Evolutionary conservation across 1,284 basidiomycete genomes (phyloP).

Genomic region (Apiotrichum siamense): DNA sequence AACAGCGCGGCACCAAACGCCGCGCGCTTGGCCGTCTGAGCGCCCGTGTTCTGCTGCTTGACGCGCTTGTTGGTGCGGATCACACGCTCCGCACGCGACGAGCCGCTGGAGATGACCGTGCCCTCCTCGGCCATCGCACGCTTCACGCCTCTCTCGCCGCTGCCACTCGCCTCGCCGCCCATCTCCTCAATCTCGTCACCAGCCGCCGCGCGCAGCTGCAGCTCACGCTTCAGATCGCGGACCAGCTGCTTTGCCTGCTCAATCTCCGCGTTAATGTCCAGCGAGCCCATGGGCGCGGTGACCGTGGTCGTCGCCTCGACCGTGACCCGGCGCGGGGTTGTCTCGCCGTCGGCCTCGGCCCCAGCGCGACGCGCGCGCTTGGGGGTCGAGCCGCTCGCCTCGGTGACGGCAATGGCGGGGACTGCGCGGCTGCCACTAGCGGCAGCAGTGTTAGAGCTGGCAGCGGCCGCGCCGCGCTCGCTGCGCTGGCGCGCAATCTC

Average conservation of each 20-base stretch:
- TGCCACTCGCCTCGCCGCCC: slow-evolving; percentile 24
- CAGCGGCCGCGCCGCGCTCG: no score
- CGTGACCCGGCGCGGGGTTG: slow-evolving; percentile 26
- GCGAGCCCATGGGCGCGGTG: slow-evolving; percentile 34
- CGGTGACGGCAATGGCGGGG: slow-evolving; percentile 10
- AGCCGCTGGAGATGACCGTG: slow-evolving; percentile 28
- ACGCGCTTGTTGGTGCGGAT: slow-evolving; percentile 40
- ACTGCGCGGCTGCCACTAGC: slow-evolving; percentile 6
- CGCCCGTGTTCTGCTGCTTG: slow-evolving; percentile 18
- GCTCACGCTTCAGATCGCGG: slow-evolving; percentile 39
- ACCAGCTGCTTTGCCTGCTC: slow-evolving; percentile 44
- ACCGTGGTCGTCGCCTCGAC: slow-evolving; percentile 43
- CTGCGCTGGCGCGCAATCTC: slow-evolving; percentile 23
- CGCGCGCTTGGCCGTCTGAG: slow-evolving; percentile 30
- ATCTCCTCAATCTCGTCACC: slow-evolving; percentile 42
- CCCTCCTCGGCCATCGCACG: slow-evolving; percentile 36
- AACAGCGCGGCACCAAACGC: slow-evolving; percentile 44
- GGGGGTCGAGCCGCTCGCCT: slow-evolving; percentile 25
- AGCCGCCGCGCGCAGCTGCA: slow-evolving; percentile 33
- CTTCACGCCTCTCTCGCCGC: slow-evolving; percentile 33
- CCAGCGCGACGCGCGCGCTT: slow-evolving; percentile 31
- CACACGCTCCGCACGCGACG: slow-evolving; percentile 22
- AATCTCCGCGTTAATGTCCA: slow-evolving; percentile 45
- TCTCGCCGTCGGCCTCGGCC: slow-evolving; percentile 5
- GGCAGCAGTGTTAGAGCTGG: not conserved